A percentile compares a stretch with the other conserved stretches of the same genome.
phyloP scores from a whole-genome alignment of 257 asterid genomes.

The Nicotiana tabacum region DNA sequence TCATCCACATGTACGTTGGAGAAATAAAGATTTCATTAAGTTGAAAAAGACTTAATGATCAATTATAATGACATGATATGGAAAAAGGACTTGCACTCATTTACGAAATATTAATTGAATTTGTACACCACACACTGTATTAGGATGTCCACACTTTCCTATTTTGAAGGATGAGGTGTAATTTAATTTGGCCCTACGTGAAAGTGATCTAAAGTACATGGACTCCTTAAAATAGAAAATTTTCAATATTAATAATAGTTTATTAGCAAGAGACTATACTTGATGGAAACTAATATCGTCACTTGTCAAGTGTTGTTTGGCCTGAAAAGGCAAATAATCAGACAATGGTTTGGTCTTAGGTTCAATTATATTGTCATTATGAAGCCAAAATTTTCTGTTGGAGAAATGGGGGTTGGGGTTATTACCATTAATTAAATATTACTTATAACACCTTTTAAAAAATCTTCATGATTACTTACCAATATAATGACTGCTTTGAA shows the following conservation, averaged over 20 bases:
- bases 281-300: neutral
- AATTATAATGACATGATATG: neutral
- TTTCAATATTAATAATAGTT: neutral
- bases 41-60: neutral
- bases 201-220: neutral
- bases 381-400: neutral
- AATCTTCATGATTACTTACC: too few relatives aligned
- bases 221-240: neutral
- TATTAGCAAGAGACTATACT: neutral
- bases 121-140: neutral
- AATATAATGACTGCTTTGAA: neutral
- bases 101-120: neutral
- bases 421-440: too few relatives aligned
- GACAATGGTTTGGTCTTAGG: neutral
- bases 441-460: too few relatives aligned
- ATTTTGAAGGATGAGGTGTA: neutral
- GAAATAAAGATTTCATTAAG: neutral
- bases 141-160: neutral
- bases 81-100: neutral
- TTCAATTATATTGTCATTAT: neutral
- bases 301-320: neutral
- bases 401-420: neutral
- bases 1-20: neutral
- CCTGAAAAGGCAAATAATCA: neutral
- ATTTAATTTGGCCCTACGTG: neutral